A percentile compares a stretch with the other conserved stretches of the same genome.
Evolutionary conservation across 192 early-diverging fungal species (phyloP).

Genomic region (Coemansia sp.): DNA sequence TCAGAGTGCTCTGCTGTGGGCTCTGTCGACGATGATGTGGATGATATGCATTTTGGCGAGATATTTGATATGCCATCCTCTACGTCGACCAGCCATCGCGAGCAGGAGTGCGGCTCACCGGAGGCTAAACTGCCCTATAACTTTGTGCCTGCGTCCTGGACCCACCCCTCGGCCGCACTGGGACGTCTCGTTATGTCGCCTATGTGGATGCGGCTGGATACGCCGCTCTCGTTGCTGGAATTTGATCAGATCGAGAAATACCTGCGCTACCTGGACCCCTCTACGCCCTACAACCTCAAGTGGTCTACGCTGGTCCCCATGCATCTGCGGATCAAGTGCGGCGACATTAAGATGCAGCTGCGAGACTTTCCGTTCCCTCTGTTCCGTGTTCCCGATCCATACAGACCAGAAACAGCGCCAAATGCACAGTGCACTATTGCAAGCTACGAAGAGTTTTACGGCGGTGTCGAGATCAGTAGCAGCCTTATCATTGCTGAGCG

Average conservation of each 20-base stretch:
- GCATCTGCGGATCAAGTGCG: slow-evolving; percentile 45
- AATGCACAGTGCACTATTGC: neutral
- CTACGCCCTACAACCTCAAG: slow-evolving; percentile 39
- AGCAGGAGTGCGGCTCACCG: slow-evolving; percentile 20
- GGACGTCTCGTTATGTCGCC: slow-evolving; percentile 41
- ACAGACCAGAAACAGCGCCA: slow-evolving; percentile 17
- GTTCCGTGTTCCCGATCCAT: slow-evolving; percentile 48
- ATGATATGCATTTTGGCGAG: slow-evolving; percentile 35
- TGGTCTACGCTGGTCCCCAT: slow-evolving; percentile 49
- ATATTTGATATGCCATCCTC: slow-evolving; percentile 33
- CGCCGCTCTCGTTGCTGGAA: slow-evolving; percentile 42
- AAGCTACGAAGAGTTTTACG: slow-evolving; percentile 42
- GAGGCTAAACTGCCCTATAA: slow-evolving; percentile 29
- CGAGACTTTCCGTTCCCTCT: slow-evolving; percentile 54
- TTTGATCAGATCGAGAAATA: slow-evolving; percentile 45
- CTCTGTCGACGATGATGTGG: neutral
- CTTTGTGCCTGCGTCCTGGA: slow-evolving; percentile 42
- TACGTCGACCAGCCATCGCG: neutral
- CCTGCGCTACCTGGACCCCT: slow-evolving; percentile 48
- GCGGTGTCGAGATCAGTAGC: slow-evolving; percentile 42
- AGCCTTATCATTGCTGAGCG: slow-evolving; percentile 46
- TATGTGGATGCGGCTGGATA: slow-evolving; percentile 36
- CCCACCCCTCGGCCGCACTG: slow-evolving; percentile 41
- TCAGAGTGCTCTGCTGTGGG: slow-evolving; percentile 2
- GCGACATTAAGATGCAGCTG: slow-evolving; percentile 45